These are phyloP conservation scores for Zygosaccharomyces bisporus DNA, from an alignment of 805 yeast genomes.

Conservation along the genomic window DNA sequence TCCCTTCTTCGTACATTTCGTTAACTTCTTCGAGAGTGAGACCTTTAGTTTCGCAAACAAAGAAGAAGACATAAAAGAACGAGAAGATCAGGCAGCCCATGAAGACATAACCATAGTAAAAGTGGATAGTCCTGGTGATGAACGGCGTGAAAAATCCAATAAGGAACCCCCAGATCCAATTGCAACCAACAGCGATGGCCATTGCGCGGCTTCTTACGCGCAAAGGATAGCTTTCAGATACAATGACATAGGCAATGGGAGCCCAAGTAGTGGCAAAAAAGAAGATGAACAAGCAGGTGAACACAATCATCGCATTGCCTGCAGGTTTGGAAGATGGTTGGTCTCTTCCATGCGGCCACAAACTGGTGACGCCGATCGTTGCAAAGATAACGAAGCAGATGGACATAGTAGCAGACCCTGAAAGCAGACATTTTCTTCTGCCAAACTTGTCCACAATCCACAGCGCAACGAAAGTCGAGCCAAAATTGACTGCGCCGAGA, in stretches of 20 bases:
- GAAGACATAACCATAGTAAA: constrained; percentile 62
- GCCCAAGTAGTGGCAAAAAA: constrained; percentile 77
- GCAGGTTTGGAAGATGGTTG: constrained; percentile 46
- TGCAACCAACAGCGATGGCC: constrained; percentile 59
- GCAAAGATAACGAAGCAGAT: constrained; percentile 49
- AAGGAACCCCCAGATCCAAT: constrained; percentile 65
- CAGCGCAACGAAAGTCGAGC: constrained; percentile 52
- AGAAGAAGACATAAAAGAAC: constrained; percentile 63
- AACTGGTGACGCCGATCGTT: constrained; percentile 53
- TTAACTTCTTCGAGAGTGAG: constrained; percentile 77
- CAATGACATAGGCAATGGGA: constrained; percentile 61
- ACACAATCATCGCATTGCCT: constrained; percentile 68
- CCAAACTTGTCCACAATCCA: constrained; percentile 54
- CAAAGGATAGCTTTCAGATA: constrained; percentile 68
- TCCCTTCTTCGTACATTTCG: constrained; percentile 46
- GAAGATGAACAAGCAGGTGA: constrained; percentile 67
- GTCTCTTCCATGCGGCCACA: constrained; percentile 43
- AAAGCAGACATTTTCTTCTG: constrained; percentile 45
- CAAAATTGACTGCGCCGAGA: constrained; percentile 58
- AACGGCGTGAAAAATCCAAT: constrained; percentile 70
- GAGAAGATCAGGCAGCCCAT: constrained; percentile 53
- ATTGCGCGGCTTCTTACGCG: constrained; percentile 58
- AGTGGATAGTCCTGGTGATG: constrained; percentile 59
- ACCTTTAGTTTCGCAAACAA: constrained; percentile 73
- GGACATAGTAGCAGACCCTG: constrained; percentile 49